Conservation (phyloP, 164 flowering plant genomes). For the Kingdonia uniflora region DNA sequence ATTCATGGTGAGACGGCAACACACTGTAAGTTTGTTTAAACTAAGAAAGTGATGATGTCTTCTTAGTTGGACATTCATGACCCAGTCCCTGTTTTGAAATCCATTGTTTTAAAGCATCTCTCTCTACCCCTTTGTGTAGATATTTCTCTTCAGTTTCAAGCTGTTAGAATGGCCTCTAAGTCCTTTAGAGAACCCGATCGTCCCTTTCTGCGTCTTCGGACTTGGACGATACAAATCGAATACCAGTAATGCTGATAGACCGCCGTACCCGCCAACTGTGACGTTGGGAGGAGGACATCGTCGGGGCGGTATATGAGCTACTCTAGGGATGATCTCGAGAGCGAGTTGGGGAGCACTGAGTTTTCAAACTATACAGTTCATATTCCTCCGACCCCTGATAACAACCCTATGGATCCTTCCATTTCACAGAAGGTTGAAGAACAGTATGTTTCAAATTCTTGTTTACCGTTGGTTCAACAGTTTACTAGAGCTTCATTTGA, state of each 20-base stretch:
- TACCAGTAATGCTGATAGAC: constrained; percentile 6
- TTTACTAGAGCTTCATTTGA: constrained; percentile 48
- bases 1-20: no score
- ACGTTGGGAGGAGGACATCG: constrained; percentile 43
- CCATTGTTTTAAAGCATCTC: no score
- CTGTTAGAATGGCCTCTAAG: constrained; percentile 38
- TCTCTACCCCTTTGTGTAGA: no score
- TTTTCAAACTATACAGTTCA: constrained; percentile 46
- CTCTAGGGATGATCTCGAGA: constrained; percentile 53
- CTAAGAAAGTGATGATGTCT: no score
- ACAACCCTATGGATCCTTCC: constrained; percentile 45
- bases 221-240: constrained; percentile 3
- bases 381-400: constrained; percentile 61
- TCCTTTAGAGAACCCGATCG: constrained; percentile 37
- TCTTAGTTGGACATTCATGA: no score
- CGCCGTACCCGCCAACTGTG: constrained; percentile 20
- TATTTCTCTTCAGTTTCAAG: no score
- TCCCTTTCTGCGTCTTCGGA: constrained; percentile 32
- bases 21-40: no score
- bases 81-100: no score
- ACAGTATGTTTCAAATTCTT: constrained; percentile 56
- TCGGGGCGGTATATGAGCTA: constrained; percentile 45
- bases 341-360: constrained; percentile 34
- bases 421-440: constrained; percentile 52
- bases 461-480: constrained; percentile 65